Percentiles rank a stretch among this genome's conserved stretches.
phyloP scores from a whole-genome alignment of 1,139 yeast species.

The Magnusiomyces ingens region DNA sequence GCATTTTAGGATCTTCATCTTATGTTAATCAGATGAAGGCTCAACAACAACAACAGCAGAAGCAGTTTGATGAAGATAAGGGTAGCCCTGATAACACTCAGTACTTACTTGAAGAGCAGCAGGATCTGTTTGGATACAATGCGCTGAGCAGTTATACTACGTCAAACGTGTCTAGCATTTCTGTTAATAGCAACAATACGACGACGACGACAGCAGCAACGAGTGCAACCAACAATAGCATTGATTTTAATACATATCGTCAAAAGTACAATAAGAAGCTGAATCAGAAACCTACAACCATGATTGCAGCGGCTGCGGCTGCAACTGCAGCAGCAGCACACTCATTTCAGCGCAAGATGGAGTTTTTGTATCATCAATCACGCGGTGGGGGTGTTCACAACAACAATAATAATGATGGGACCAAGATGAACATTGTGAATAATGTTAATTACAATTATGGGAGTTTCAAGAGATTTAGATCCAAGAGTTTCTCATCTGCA shows the following conservation, averaged over 20 bases:
- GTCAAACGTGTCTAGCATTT: background rate
- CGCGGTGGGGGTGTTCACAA: background rate
- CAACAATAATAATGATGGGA: background rate
- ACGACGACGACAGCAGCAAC: background rate
- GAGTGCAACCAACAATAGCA: background rate
- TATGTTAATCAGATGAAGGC: background rate
- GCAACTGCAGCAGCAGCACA: background rate
- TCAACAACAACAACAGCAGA: background rate
- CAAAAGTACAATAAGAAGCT: background rate
- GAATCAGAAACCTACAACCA: background rate
- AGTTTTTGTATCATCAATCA: background rate
- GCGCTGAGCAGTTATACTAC: background rate
- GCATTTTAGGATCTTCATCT: background rate
- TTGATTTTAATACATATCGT: background rate
- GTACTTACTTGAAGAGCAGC: no score
- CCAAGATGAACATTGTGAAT: background rate
- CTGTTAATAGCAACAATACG: background rate
- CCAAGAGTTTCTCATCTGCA: slow-evolving; percentile 4
- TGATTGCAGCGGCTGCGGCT: background rate
- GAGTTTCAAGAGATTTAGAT: slow-evolving; percentile 4
- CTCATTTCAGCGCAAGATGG: slow-evolving; percentile 3
- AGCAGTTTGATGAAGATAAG: no score
- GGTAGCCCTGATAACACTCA: no score
- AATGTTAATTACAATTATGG: background rate
- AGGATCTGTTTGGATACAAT: background rate